Conservation (phyloP, 352 stramenopile genomes). For the Phytophthora rubi region DNA sequence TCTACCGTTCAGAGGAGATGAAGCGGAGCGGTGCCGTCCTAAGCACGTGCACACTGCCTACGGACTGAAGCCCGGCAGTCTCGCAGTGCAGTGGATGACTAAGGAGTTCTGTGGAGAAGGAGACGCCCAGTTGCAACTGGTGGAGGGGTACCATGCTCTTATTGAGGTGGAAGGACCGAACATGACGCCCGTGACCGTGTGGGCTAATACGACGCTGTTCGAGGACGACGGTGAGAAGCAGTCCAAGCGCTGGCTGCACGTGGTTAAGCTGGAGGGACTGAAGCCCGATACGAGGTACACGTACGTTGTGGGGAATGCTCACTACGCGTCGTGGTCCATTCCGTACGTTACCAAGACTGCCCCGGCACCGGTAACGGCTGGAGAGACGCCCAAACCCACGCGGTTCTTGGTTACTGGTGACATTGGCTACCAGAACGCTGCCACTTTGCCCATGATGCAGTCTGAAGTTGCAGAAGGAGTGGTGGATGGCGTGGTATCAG, state of each 20-base stretch:
- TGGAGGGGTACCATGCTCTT: conserved; percentile 58
- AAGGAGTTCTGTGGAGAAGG: conserved; percentile 58
- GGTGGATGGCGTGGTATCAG: conserved; percentile 85
- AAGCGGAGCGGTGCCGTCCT: conserved; percentile 63
- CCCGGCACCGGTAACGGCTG: conserved; percentile 29
- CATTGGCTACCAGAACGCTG: conserved; percentile 90
- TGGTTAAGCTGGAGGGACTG: conserved; percentile 67
- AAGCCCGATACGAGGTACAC: conserved; percentile 75
- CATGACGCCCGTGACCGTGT: conserved; percentile 46
- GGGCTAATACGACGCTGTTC: conserved; percentile 70
- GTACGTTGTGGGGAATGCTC: conserved; percentile 82
- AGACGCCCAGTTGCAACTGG: conserved; percentile 57
- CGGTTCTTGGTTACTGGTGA: conserved; percentile 86
- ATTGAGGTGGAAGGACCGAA: conserved; percentile 46
- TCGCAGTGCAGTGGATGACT: conserved; percentile 84
- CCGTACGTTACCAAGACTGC: conserved; percentile 81
- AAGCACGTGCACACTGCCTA: conserved; percentile 89
- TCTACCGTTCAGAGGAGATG: conserved; percentile 41
- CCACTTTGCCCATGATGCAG: conserved; percentile 90
- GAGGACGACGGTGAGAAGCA: conserved; percentile 68
- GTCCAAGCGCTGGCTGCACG: conserved; percentile 69
- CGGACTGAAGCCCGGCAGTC: conserved; percentile 56
- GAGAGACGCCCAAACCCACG: conserved; percentile 47
- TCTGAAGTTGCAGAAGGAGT: conserved; percentile 77
- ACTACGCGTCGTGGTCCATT: conserved; percentile 80